Evolutionary conservation across 2,329 filamentous ascomycete genomes (phyloP), one percentile per base, ranked within the genome.

Genomic region (Colletotrichum viniferum): DNA sequence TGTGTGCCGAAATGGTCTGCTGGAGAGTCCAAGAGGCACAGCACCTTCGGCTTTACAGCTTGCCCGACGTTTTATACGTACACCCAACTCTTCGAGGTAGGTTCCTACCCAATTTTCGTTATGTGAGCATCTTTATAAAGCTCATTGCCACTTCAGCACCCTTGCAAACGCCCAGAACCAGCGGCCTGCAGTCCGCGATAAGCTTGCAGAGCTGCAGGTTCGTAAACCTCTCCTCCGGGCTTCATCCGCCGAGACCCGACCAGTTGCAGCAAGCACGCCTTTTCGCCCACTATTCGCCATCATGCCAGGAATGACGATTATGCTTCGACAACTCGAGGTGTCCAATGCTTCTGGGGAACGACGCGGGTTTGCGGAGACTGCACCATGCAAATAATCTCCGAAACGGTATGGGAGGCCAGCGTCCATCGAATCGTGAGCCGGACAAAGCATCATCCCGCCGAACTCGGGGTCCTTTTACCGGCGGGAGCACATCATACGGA

Each of bases 201-300:
- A 73, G 69, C 26, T 73, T 8, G 21, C 7, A 28, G 7, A 24
- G 26, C 18, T 30, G 10, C 16, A n/a, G 9, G 4, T 56, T 52
- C 0, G n/a, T 1, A 5, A 0, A 21, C 24, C 34, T 69, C 16
- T 26, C 24, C 21, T 48, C n/a, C 1, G 6, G 60, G 24, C 14
- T 4, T 21, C 38, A 65, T 14, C 69, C 58, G 62, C 73, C 69
- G 56, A 73, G 58, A 58, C n/a, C 63, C 73, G 56, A 65, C 68
- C 8, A 24, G 3, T 8, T 68, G 28, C 63, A 67, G n/a, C 10
- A 14, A 13, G 24, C 69, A 68, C 18, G 34, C 65, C 13, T 24
- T 56, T 61, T 55, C 24, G 56, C 48, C 64, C 73, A 69, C 56
- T 68, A 58, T 75, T 75, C 73, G 73, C 64, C 73, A 75, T 75